These are phyloP conservation scores for Malus fusca DNA, from an alignment of 306 rosid species.

Conservation along the genomic window DNA sequence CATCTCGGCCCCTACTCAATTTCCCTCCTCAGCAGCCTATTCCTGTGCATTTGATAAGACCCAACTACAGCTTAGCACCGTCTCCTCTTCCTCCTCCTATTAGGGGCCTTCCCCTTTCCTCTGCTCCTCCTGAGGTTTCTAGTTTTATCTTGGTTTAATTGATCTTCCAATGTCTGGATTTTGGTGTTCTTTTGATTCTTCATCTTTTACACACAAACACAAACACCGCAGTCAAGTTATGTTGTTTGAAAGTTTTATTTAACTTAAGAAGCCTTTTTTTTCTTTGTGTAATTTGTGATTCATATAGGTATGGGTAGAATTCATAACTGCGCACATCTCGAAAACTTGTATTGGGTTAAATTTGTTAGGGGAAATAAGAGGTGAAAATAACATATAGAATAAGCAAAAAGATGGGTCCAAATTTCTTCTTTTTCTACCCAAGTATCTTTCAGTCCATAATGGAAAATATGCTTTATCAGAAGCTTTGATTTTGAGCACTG, in stretches of 20 bases:
- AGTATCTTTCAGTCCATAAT: background rate
- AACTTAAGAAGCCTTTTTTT: background rate
- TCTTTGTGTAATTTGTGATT: background rate
- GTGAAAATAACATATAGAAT: background rate
- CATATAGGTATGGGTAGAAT: background rate
- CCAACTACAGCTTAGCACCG: slow-evolving; percentile 24
- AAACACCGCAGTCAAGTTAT: background rate
- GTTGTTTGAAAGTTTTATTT: background rate
- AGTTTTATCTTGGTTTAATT: background rate
- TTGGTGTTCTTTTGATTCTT: background rate
- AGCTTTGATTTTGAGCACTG: background rate
- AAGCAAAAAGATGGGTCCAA: background rate
- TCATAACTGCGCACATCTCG: background rate
- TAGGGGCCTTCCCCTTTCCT: slow-evolving; percentile 33
- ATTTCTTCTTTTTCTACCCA: background rate
- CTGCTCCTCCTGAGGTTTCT: slow-evolving; percentile 35
- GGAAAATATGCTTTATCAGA: background rate
- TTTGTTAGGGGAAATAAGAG: background rate
- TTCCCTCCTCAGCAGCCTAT: slow-evolving; percentile 35
- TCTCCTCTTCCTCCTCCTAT: slow-evolving; percentile 27
- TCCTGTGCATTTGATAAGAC: slow-evolving; percentile 33
- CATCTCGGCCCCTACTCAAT: slow-evolving; percentile 29
- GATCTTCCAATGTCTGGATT: background rate
- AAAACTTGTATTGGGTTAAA: background rate
- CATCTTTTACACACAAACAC: background rate